phyloP scores from a whole-genome alignment of 2,329 filamentous ascomycete genomes.

The Verticillium alfalfae region DNA sequence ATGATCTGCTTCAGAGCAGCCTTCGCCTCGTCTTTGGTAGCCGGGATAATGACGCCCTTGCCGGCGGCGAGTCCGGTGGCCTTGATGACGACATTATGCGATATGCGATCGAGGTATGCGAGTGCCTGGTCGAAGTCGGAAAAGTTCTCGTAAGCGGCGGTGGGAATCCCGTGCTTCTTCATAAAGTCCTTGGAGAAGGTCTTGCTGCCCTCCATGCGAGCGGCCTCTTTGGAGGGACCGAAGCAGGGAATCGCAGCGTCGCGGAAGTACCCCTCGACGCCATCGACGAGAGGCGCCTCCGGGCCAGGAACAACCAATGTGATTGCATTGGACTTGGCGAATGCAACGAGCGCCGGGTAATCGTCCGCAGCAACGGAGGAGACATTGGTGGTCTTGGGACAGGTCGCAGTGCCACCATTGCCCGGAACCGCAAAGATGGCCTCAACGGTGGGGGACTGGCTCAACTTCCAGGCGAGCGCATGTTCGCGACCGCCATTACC shows the following conservation, averaged over 20 bases:
- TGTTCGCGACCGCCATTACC: constrained; percentile 74
- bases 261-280: constrained; percentile 67
- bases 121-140: constrained; percentile 51
- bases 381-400: constrained; percentile 54
- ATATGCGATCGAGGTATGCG: constrained; percentile 54
- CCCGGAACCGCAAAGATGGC: constrained; percentile 51
- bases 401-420: constrained; percentile 61
- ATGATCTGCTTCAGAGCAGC: constrained; percentile 63
- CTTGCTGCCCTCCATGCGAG: constrained; percentile 72
- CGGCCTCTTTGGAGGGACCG: constrained; percentile 63
- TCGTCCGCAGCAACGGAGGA: constrained; percentile 41
- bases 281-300: constrained; percentile 68
- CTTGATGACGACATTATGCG: constrained; percentile 65
- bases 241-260: constrained; percentile 56
- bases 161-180: constrained; percentile 66
- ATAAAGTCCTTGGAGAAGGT: constrained; percentile 78
- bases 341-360: constrained; percentile 55
- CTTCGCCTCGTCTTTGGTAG: constrained; percentile 52
- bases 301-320: constrained; percentile 70
- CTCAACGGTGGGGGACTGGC: constrained; percentile 57
- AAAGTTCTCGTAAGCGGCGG: constrained; percentile 68
- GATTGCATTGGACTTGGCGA: constrained; percentile 55
- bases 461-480: constrained; percentile 69
- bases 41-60: constrained; percentile 48
- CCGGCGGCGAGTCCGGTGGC: constrained; percentile 69